These are phyloP conservation scores for Euphrasia arctica DNA, from an alignment of 305 asterid species.

Conservation along the genomic window DNA sequence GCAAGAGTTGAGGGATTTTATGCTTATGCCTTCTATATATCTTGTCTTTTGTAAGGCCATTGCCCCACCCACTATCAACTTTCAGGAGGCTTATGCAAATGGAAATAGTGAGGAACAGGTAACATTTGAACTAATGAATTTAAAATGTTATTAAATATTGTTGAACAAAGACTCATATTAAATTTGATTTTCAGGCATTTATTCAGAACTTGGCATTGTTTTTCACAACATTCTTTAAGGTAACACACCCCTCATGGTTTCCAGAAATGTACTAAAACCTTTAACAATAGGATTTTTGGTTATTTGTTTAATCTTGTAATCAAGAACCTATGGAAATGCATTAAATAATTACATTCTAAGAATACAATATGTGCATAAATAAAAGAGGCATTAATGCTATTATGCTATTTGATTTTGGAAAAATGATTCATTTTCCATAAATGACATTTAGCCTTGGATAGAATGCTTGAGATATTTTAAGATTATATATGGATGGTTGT, in stretches of 20 bases:
- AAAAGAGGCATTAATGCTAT: background rate
- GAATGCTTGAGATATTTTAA: background rate
- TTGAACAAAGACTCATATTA: conserved; percentile 22
- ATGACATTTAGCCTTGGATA: background rate
- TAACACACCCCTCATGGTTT: conserved; percentile 28
- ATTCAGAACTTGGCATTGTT: conserved; percentile 95
- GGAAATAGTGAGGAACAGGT: conserved; percentile 97
- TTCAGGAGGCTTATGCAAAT: conserved; percentile 76
- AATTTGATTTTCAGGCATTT: conserved; percentile 63
- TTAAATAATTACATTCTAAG: background rate
- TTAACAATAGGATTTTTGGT: conserved; percentile 3
- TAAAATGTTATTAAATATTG: conserved; percentile 13
- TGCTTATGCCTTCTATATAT: conserved; percentile 22
- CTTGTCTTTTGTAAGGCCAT: conserved; percentile 44
- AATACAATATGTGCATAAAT: conserved; percentile 5
- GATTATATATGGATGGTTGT: conserved; percentile 8
- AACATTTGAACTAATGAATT: conserved; percentile 25
- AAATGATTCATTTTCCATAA: background rate
- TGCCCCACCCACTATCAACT: conserved; percentile 60
- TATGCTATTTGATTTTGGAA: background rate
- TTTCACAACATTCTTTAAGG: conserved; percentile 95
- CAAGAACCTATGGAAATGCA: conserved; percentile 13
- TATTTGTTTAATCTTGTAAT: conserved; percentile 23
- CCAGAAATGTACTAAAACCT: background rate
- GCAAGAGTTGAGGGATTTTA: conserved; percentile 12